Percentiles rank a stretch among this genome's conserved stretches.
Conservation (phyloP, 2,329 filamentous ascomycete genomes). For the Cephalotrichum gorgonifer region DNA sequence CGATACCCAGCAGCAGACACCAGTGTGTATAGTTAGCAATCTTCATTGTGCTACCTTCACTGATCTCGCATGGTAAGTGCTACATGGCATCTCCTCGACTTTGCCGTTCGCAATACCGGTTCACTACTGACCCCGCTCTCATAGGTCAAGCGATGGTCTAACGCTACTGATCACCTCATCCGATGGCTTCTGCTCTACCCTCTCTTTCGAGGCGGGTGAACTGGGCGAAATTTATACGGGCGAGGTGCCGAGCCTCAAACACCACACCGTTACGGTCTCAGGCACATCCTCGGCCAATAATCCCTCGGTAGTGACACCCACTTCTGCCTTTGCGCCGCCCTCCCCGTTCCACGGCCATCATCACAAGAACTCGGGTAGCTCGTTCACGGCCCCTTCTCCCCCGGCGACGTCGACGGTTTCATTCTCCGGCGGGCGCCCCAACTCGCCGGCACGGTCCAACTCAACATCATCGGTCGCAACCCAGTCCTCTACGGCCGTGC, state of each 20-base stretch:
- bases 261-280: conserved; percentile 26
- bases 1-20: conserved; percentile 92
- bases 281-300: conserved; percentile 40
- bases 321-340: conserved; percentile 48
- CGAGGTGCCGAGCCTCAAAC: conserved; percentile 44
- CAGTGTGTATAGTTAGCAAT: conserved; percentile 91
- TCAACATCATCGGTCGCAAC: conserved; percentile 74
- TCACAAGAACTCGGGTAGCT: conserved; percentile 47
- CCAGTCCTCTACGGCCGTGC: conserved; percentile 43
- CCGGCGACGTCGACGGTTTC: conserved; percentile 44
- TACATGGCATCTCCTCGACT: not conserved
- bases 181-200: conserved; percentile 89
- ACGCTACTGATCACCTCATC: conserved; percentile 88
- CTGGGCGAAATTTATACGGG: conserved; percentile 73
- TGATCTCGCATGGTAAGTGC: conserved; percentile 78
- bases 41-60: conserved; percentile 96
- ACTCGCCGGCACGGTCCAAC: conserved; percentile 76
- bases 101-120: not conserved
- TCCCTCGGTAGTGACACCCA: conserved; percentile 63
- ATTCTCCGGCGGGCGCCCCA: conserved; percentile 53
- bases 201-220: conserved; percentile 77
- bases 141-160: conserved; percentile 38
- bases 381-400: conserved; percentile 47
- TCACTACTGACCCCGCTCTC: conserved; percentile 9
- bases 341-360: conserved; percentile 48